A percentile compares a stretch with the other conserved stretches of the same genome.
phyloP scores from a whole-genome alignment of 495 filamentous ascomycete genomes.

The Talaromyces thailandensis region DNA sequence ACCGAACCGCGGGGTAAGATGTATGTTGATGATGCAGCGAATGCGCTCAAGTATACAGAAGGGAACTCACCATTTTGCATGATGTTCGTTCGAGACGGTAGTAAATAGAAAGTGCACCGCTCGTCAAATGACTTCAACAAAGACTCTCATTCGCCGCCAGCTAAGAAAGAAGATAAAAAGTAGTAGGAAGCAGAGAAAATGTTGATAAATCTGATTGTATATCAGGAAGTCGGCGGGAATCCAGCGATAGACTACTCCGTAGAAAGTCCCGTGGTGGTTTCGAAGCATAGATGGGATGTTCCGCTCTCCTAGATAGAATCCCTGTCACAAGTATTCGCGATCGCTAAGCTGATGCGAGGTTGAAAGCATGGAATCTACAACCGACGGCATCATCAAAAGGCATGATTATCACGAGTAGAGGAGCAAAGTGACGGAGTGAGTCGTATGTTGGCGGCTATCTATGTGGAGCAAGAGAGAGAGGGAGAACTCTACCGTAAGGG shows the following conservation, averaged over 20 bases:
- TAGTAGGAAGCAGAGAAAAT: neutral
- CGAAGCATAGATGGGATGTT: neutral
- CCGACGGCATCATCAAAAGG: neutral
- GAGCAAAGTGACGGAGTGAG: neutral
- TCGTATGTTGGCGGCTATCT: neutral
- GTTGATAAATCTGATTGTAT: neutral
- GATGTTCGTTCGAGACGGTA: neutral
- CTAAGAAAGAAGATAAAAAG: neutral
- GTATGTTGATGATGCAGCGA: neutral
- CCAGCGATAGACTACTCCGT: neutral
- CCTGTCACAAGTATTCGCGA: neutral
- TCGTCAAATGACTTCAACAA: neutral
- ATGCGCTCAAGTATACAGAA: neutral
- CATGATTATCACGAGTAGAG: neutral
- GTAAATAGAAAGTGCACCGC: neutral
- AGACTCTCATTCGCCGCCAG: neutral
- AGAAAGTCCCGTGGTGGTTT: neutral
- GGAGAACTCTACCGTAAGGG: too few relatives aligned
- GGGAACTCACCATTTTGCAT: constrained; percentile 10
- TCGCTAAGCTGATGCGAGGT: neutral
- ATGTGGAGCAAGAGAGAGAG: neutral
- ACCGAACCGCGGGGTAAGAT: neutral
- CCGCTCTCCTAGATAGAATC: neutral
- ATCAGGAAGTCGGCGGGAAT: neutral
- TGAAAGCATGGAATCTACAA: neutral